Percentiles rank a stretch among this genome's conserved stretches.
phyloP scores from a whole-genome alignment of 2,329 filamentous ascomycete genomes.

The Ceratocystiopsis sp. region DNA sequence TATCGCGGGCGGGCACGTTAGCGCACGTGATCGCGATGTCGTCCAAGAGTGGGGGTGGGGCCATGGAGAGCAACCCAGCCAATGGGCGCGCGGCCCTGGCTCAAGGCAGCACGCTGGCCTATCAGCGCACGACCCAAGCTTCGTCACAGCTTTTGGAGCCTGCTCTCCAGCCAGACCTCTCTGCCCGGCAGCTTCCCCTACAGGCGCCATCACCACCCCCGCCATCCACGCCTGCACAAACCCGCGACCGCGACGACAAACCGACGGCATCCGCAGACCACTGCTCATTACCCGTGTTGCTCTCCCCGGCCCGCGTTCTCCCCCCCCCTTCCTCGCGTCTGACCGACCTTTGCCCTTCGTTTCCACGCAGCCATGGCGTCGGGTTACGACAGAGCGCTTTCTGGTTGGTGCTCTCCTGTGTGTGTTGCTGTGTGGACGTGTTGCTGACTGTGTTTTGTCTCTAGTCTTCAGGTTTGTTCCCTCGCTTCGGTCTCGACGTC shows the following conservation, averaged over 20 bases:
- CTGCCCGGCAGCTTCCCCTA: background rate
- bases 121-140: background rate
- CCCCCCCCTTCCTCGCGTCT: background rate
- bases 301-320: background rate
- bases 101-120: background rate
- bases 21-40: background rate
- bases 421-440: background rate
- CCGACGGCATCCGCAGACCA: too few relatives aligned
- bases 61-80: background rate
- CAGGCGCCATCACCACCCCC: background rate
- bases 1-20: background rate
- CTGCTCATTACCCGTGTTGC: too few relatives aligned
- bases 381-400: constrained; percentile 97
- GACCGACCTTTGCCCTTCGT: background rate
- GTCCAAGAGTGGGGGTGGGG: background rate
- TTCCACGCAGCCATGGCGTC: constrained; percentile 47
- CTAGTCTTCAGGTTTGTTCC: constrained; percentile 64
- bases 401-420: constrained; percentile 46
- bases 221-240: too few relatives aligned
- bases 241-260: too few relatives aligned
- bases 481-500: background rate
- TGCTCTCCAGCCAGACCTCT: constrained; percentile 3
- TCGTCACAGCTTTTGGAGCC: constrained; percentile 13
- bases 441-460: constrained; percentile 23
- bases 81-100: background rate